Evolutionary conservation across 2,329 filamentous ascomycete species (phyloP).

Genomic region (Talaromyces sp.): DNA sequence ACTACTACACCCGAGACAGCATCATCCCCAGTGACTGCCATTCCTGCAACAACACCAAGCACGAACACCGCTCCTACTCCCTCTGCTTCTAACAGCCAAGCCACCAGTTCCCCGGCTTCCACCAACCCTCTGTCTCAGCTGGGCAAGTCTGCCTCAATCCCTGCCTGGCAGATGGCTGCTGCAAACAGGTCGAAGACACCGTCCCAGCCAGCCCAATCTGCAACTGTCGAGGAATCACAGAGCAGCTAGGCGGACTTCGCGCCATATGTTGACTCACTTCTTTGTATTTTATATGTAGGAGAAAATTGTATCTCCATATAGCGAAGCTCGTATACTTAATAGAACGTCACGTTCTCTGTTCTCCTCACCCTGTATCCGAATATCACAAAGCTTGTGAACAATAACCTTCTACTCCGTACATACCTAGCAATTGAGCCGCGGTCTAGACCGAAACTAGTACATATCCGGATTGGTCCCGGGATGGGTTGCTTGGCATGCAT

Average conservation of each 20-base stretch:
- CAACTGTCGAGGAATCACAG: conserved; percentile 26
- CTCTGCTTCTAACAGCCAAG: conserved; percentile 33
- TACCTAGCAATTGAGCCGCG: too few relatives aligned
- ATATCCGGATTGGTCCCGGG: background rate
- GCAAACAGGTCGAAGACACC: conserved; percentile 49
- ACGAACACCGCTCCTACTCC: conserved; percentile 23
- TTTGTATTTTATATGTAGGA: conserved; percentile 4
- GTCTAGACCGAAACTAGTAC: background rate
- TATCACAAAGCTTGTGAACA: background rate
- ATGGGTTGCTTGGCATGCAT: conserved; percentile 1
- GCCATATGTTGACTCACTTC: background rate
- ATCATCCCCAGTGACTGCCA: conserved; percentile 23
- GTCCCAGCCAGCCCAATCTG: conserved; percentile 27
- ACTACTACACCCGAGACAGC: conserved; percentile 26
- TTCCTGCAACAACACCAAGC: conserved; percentile 29
- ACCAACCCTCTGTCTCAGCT: conserved; percentile 49
- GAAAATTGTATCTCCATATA: background rate
- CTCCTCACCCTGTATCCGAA: background rate
- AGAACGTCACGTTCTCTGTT: too few relatives aligned
- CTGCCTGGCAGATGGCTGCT: conserved; percentile 75
- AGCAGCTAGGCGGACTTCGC: background rate
- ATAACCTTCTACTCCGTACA: too few relatives aligned
- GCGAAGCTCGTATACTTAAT: background rate
- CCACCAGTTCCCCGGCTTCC: conserved; percentile 29
- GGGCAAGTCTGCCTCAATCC: conserved; percentile 63